phyloP scores from a whole-genome alignment of 768 basidiomycete genomes.

The Hortiboletus flavorubellus region DNA sequence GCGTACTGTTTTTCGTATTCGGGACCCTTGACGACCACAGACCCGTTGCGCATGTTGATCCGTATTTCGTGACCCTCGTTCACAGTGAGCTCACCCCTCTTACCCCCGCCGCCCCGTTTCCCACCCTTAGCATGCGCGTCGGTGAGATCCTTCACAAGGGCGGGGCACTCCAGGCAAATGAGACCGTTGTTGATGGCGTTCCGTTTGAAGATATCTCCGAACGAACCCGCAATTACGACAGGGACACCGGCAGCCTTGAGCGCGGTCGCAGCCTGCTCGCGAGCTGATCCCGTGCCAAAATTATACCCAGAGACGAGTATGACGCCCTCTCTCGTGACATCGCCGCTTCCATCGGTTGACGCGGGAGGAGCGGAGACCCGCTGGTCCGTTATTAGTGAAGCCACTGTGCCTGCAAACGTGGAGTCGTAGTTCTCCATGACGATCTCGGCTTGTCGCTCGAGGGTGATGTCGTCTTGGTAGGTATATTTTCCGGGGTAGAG shows the following conservation, averaged over 20 bases:
- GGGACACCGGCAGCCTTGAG: conserved; percentile 92
- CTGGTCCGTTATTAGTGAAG: conserved; percentile 39
- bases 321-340: conserved; percentile 52
- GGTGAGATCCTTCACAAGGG: conserved; percentile 84
- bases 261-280: conserved; percentile 98
- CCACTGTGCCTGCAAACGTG: conserved; percentile 69
- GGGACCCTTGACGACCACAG: conserved; percentile 48
- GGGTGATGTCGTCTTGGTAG: conserved; percentile 98
- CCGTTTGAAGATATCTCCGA: conserved; percentile 98
- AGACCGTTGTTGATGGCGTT: conserved; percentile 99
- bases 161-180: conserved; percentile 91
- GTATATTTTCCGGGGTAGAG: conserved; percentile 99
- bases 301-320: conserved; percentile 93
- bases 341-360: conserved; percentile 4
- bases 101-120: conserved; percentile 73
- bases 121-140: conserved; percentile 68
- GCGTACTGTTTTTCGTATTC: conserved; percentile 54
- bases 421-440: conserved; percentile 99
- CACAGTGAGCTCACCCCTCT: conserved; percentile 80
- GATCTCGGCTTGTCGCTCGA: conserved; percentile 88
- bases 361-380: conserved; percentile 17
- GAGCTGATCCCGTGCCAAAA: conserved; percentile 97
- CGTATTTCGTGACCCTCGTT: conserved; percentile 62
- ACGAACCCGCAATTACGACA: conserved; percentile 94
- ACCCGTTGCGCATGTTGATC: conserved; percentile 69